Evolutionary conservation across 164 flowering plant species (phyloP), one percentile per base, ranked within the genome.

Genomic region (Kingdonia uniflora): DNA sequence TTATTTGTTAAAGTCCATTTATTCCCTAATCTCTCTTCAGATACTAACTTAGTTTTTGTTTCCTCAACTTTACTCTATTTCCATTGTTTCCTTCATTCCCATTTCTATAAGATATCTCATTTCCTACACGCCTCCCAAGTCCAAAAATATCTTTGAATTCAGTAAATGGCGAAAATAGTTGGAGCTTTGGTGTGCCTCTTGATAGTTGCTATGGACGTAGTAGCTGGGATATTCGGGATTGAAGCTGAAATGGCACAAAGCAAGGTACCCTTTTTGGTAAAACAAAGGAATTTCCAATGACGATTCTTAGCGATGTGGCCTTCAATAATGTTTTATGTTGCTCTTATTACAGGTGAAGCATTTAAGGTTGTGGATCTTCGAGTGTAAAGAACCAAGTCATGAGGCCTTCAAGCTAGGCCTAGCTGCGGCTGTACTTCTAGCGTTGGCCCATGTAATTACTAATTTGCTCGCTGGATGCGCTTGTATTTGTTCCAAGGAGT

Each of bases 171-270:
- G 15, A 82, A 53, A 23, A 12, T 66, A 55, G 19, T 49, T 8
- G 74, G 71, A 15, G 59, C 71, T 21, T 15, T 84, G 13, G 49
- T 90, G 11, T 87, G 91, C 55, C 19, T 83, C 13, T 22, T 74
- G 67, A 68, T 91, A 64, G 64, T 85, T 43, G 60, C 59, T 25
- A 16, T 87, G 66, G 98, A 87, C 42, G 52, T 87, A 17, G 48
- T 60, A 1, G 96, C 98, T 0, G 98, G 98, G 3, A 61, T 91
- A 42, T 85, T 91, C 12, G 95, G 95, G 39, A 85, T 91, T 45
- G 64, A 91, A 67, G 98, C 96, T 12, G 95, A 87, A 64, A 54
- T 71, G 16, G 84, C 86, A 54, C 81, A 91, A 57, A 78, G 85
- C 78, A 85, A 85, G 90, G 97, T 83, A 62, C 4, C 19, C 23